A percentile compares a stretch with the other conserved stretches of the same genome.
Conservation (phyloP, 2,329 filamentous ascomycete species). For the Chaetomium olivaceum region DNA sequence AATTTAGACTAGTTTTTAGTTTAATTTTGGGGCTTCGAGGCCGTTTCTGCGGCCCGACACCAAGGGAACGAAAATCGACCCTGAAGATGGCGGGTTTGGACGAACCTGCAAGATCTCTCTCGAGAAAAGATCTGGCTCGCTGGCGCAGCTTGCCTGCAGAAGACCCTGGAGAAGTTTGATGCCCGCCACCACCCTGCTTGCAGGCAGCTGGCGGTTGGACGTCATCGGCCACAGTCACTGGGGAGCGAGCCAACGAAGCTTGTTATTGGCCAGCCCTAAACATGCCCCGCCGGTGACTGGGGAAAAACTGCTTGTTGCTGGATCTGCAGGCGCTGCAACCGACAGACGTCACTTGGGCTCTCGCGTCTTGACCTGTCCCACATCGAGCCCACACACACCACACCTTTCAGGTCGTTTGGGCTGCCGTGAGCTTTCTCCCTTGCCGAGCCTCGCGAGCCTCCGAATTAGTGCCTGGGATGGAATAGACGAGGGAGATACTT, state of each 20-base stretch:
- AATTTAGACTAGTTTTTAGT: neutral
- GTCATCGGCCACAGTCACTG: conserved; percentile 1
- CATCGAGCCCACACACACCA: neutral
- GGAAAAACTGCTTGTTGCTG: neutral
- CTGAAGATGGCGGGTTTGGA: neutral
- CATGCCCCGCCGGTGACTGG: neutral
- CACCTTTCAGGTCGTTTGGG: neutral
- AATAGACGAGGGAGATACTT: neutral
- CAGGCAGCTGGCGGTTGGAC: conserved; percentile 3
- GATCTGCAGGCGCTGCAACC: conserved; percentile 9
- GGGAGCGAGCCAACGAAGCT: neutral
- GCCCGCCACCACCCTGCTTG: neutral
- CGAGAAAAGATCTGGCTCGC: neutral
- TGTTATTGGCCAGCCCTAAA: conserved; percentile 24
- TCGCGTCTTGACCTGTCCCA: conserved; percentile 2
- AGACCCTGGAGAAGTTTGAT: neutral
- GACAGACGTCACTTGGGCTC: conserved; percentile 14
- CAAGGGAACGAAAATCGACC: neutral
- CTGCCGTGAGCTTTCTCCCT: neutral
- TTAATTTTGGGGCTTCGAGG: neutral
- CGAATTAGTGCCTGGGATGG: too few relatives aligned
- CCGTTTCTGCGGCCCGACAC: neutral
- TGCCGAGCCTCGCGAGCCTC: neutral
- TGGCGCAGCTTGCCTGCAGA: neutral
- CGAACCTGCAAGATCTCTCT: neutral